Conservation (phyloP, 2,329 filamentous ascomycete genomes). For the Periconia sp. region DNA sequence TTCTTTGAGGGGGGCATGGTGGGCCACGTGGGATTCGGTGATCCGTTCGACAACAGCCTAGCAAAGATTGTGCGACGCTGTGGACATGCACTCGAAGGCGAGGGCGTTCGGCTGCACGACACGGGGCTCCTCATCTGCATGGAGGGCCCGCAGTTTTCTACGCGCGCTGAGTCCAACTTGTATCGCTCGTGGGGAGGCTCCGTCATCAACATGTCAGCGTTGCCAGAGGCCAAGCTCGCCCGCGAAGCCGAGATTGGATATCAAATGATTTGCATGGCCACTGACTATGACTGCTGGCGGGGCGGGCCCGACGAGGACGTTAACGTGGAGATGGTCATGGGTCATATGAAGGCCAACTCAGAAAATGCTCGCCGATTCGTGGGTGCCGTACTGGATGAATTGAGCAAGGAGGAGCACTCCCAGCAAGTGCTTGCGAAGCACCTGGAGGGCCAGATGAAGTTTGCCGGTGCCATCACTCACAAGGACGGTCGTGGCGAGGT, state of each 20-base stretch:
- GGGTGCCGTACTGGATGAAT: conserved; percentile 83
- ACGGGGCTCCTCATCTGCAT: conserved; percentile 90
- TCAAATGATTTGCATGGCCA: conserved; percentile 99
- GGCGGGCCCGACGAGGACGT: conserved; percentile 75
- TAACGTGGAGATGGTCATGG: conserved; percentile 96
- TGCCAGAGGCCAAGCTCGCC: conserved; percentile 95
- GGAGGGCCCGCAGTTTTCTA: conserved; percentile 99
- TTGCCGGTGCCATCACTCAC: conserved; percentile 84
- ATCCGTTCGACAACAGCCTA: conserved; percentile 85
- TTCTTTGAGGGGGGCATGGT: conserved; percentile 95
- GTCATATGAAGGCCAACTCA: conserved; percentile 92
- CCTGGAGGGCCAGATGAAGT: conserved; percentile 75
- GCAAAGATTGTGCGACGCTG: conserved; percentile 79
- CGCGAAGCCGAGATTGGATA: conserved; percentile 96
- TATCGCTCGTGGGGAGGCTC: conserved; percentile 93
- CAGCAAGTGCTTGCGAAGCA: conserved; percentile 83
- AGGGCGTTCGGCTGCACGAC: conserved; percentile 83
- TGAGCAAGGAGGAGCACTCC: conserved; percentile 76
- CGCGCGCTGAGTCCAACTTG: conserved; percentile 91
- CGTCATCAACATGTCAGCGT: conserved; percentile 97
- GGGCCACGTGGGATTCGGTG: conserved; percentile 92
- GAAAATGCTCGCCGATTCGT: conserved; percentile 87
- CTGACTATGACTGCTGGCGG: conserved; percentile 99
- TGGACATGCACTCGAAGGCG: conserved; percentile 77
- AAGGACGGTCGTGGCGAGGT: conserved; percentile 76